phyloP scores from a whole-genome alignment of 805 yeast genomes.

The Candida silvicultrix region DNA sequence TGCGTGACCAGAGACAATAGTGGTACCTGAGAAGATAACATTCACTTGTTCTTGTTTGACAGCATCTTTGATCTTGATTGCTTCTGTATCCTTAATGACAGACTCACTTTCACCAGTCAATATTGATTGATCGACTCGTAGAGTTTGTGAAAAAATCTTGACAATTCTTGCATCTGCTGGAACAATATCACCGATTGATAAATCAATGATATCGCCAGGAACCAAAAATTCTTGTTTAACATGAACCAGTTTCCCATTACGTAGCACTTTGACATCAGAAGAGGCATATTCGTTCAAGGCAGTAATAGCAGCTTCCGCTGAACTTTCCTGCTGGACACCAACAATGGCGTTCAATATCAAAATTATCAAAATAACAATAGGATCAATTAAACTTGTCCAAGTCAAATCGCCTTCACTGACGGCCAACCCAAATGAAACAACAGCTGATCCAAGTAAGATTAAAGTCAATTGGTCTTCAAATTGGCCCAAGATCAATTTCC shows the following conservation, averaged over 20 bases:
- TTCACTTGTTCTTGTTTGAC: conserved; percentile 33
- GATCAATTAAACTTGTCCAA: conserved; percentile 28
- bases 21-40: conserved; percentile 43
- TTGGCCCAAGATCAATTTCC: conserved; percentile 28
- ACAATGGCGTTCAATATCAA: conserved; percentile 39
- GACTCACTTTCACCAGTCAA: conserved; percentile 42
- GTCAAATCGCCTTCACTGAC: conserved; percentile 25
- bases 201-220: conserved; percentile 39
- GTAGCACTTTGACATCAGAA: conserved; percentile 38
- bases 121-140: conserved; percentile 39
- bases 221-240: conserved; percentile 37
- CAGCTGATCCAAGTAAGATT: conserved; percentile 28
- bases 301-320: conserved; percentile 46
- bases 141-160: conserved; percentile 30
- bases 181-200: conserved; percentile 34
- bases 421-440: conserved; percentile 26
- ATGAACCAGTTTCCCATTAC: conserved; percentile 34
- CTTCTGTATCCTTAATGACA: conserved; percentile 28
- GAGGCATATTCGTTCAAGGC: conserved; percentile 40
- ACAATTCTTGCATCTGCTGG: conserved; percentile 44
- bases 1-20: conserved; percentile 36
- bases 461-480: conserved; percentile 30
- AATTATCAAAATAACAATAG: conserved; percentile 38
- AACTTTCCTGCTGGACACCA: conserved; percentile 43
- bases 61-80: conserved; percentile 23